These are phyloP conservation scores for Megacollybia marginata DNA, from an alignment of 768 basidiomycete genomes.

Conservation along the genomic window DNA sequence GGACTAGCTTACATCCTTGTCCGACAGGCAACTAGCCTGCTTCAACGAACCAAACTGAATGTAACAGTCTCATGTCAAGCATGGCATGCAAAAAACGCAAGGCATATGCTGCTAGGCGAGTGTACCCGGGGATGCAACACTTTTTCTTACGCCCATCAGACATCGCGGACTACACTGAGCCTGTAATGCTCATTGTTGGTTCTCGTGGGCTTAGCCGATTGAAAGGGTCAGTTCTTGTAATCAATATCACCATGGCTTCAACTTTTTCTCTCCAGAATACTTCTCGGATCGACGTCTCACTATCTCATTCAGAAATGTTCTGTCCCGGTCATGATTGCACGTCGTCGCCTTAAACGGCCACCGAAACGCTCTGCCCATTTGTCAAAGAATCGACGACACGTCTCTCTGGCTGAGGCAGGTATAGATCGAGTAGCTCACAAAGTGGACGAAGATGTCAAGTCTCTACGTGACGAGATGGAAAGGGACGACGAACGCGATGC, in stretches of 20 bases:
- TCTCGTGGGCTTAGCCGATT: slow-evolving; percentile 85
- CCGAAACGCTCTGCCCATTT: slow-evolving; percentile 76
- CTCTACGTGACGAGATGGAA: slow-evolving; percentile 71
- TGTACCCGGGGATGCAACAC: background rate
- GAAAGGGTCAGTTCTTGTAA: slow-evolving; percentile 59
- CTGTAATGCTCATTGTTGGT: slow-evolving; percentile 90
- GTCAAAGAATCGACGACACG: slow-evolving; percentile 71
- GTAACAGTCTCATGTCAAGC: slow-evolving; percentile 89
- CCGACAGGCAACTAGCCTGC: slow-evolving; percentile 80
- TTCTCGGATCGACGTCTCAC: slow-evolving; percentile 92
- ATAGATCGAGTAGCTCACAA: slow-evolving; percentile 84
- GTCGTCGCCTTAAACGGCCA: slow-evolving; percentile 83
- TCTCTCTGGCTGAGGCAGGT: slow-evolving; percentile 80
- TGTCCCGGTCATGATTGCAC: slow-evolving; percentile 92
- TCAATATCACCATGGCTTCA: background rate
- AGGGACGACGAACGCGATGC: slow-evolving; percentile 50
- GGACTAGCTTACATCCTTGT: slow-evolving; percentile 81
- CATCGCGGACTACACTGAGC: slow-evolving; percentile 80
- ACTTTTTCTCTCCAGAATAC: slow-evolving; percentile 47
- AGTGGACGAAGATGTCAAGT: slow-evolving; percentile 80
- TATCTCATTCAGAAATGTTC: slow-evolving; percentile 93
- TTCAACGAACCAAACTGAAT: slow-evolving; percentile 86
- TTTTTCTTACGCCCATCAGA: slow-evolving; percentile 29
- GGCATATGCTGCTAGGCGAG: slow-evolving; percentile 75
- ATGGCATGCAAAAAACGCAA: slow-evolving; percentile 92